Base-by-base conservation (phyloP, 208 protist genomes). In the Wallacemonas collosoma region DNA sequence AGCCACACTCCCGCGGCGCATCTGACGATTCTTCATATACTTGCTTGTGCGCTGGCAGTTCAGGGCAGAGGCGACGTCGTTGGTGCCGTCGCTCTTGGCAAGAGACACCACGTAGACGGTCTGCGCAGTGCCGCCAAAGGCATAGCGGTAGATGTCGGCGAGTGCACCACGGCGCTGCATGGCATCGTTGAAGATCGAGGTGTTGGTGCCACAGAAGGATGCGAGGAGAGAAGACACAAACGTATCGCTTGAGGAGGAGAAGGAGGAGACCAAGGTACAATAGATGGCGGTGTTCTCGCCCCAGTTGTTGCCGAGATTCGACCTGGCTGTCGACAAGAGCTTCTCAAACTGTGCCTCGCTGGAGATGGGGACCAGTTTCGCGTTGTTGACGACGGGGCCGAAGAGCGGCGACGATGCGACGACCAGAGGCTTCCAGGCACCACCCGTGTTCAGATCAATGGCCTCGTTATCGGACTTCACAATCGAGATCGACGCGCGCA, bases 321-420 rank as follows among this genome's bases (percentile, higher is more conserved):
- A 47, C 55, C 69, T 64, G 0, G 84, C 77, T 38, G 45, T 54
- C n/a, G 55, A 67, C 39, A 80, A 15, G 11, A 84, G 51, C n/a
- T 39, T 50, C 60, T 73, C 40, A 45, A 84, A 65, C 1, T 74
- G 69, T 36, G 47, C 72, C n/a, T 5, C 12, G 26, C 36, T 68
- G 38, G 44, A 1, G 50, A 87, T 54, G 36, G 1, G 45, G 70
- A 80, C 72, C 44, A 87, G 76, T 39, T 17, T 12, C 2, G 68
- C 72, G 66, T 77, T 81, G 58, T 80, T 60, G 55, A 87, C 56
- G 4, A 84, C 50, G 2, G 79, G 81, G 15, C 87, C 87, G 53
- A 86, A 91, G 44, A 91, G 75, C 41, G 87, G 87, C 11, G 83
- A 87, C 6, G 79, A 81, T 2, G 71, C 51, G 1, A 79, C 44